Conservation (phyloP, 352 stramenopile species). For the Phytopythium cucurbitacearum region DNA sequence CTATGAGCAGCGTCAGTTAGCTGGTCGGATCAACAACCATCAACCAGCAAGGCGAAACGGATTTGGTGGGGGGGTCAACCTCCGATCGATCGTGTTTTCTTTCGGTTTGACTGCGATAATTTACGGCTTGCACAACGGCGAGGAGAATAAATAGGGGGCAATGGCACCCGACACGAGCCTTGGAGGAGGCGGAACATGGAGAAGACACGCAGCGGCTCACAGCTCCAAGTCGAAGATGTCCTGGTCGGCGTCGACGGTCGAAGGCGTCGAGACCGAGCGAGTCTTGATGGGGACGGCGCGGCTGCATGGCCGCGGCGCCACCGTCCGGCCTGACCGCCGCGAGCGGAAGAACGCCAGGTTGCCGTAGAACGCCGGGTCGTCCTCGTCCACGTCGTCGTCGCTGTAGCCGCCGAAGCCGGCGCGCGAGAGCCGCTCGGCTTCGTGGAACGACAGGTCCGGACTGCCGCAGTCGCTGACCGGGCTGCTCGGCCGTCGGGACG, state of each 20-base stretch:
- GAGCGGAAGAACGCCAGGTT: conserved; percentile 70
- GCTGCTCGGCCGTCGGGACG: conserved; percentile 10
- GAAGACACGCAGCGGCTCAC: conserved; percentile 12
- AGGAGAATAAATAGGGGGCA: conserved; percentile 1
- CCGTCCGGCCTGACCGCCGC: conserved; percentile 18
- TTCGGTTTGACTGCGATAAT: no score
- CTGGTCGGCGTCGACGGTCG: conserved; percentile 11
- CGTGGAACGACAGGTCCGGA: conserved; percentile 29
- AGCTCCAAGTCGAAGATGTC: conserved; percentile 77
- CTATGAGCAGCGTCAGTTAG: no score
- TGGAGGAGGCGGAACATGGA: neutral
- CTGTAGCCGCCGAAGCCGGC: conserved; percentile 19
- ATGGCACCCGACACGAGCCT: neutral
- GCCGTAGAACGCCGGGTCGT: conserved; percentile 55
- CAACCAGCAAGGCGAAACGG: no score
- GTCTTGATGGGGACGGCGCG: conserved; percentile 1
- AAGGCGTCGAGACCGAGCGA: conserved; percentile 8
- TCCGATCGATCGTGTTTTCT: no score
- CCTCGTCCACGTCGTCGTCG: conserved; percentile 43
- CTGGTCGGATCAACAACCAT: no score
- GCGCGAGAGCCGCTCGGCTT: conserved; percentile 21
- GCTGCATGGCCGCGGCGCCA: neutral
- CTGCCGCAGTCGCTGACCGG: conserved; percentile 18
- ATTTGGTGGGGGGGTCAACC: no score
- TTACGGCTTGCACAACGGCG: no score